Conservation (phyloP, 148 eudicot genomes). For the Hydrangea macrophylla region DNA sequence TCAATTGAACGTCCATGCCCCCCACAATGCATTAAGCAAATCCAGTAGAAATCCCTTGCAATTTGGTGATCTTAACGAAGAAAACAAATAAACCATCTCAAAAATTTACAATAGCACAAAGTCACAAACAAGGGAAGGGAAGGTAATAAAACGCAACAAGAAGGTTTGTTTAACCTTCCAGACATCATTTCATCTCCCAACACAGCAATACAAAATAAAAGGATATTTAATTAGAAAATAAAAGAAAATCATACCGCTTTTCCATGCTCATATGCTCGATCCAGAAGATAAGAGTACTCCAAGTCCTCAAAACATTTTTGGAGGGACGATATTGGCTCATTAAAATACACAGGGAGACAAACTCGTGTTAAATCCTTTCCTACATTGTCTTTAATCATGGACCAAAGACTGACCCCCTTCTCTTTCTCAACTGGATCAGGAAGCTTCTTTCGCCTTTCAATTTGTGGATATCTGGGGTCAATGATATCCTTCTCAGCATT, state of each 20-base stretch:
- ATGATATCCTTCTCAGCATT: slow-evolving; percentile 14
- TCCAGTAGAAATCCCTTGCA: not conserved
- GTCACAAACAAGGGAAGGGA: not conserved
- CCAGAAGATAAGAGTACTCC: slow-evolving; percentile 87
- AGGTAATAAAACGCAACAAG: not conserved
- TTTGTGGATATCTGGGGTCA: slow-evolving; percentile 25
- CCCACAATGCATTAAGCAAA: not conserved
- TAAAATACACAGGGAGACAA: slow-evolving; percentile 96
- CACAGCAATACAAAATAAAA: not conserved
- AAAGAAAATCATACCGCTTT: slow-evolving; percentile 66
- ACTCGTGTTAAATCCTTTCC: slow-evolving; percentile 95
- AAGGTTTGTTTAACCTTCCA: not conserved
- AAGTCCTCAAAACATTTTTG: slow-evolving; percentile 94
- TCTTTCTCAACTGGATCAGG: slow-evolving; percentile 93
- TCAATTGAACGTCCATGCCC: not conserved
- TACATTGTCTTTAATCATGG: slow-evolving; percentile 94
- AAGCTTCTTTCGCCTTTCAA: slow-evolving; percentile 75
- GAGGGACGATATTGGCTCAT: slow-evolving; percentile 92
- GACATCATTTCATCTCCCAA: not conserved
- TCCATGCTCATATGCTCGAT: slow-evolving; percentile 80
- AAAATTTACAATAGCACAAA: not conserved
- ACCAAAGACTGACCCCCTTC: slow-evolving; percentile 91
- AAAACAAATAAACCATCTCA: not conserved
- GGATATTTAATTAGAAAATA: not conserved
- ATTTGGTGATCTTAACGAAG: not conserved